Evolutionary conservation across 1,139 yeast genomes (phyloP), one percentile per base, ranked within the genome.

Genomic region (Candida sojae): DNA sequence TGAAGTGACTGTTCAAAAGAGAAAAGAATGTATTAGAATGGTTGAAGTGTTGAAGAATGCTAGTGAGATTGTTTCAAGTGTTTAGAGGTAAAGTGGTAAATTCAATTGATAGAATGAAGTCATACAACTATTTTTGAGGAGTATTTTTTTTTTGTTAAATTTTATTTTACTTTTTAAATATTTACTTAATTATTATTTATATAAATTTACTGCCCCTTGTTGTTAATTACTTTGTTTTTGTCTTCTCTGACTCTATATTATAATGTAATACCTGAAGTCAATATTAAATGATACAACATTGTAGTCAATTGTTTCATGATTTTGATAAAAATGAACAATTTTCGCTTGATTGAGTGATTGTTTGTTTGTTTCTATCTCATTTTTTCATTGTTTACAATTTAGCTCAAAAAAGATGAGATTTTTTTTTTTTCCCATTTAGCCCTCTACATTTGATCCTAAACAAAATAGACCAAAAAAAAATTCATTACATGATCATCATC

Each of bases 11-110:
- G 91, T 91, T 52, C 96, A 91, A 69, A 85, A 97, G 79, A 87
- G 99, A 71, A 88, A 86, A 66, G 99, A 93, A 69, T 92, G 97
- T 67, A 73, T 85, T 64, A 88, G 88, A 75, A 93, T 93, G 98
- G 96, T 93, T 49, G 92, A 88, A 59, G 93, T 92, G 46, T 80
- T 93, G 68, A 81, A 77, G 60, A 86, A 89, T 68, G 99, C 99
- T 23, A 84, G 90, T 56, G 96, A 88, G 62, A 92, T 93, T 65
- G 97, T 93, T 41, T 83, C 96, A 9, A 85, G 91, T 61, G 96
- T 89, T 54, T 89, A 68, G 52, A 45, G 8, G 11, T 8, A 12
- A 13, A 33, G 12, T 12, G 23, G 12, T 17, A 23, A 33, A 33
- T 33, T 31, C 13, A 23, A 33, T 33, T 33, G 36, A 33, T 33